A percentile compares a stretch with the other conserved stretches of the same genome.
phyloP scores from a whole-genome alignment of 23 red algal species.

The Pyropia haitanensis region DNA sequence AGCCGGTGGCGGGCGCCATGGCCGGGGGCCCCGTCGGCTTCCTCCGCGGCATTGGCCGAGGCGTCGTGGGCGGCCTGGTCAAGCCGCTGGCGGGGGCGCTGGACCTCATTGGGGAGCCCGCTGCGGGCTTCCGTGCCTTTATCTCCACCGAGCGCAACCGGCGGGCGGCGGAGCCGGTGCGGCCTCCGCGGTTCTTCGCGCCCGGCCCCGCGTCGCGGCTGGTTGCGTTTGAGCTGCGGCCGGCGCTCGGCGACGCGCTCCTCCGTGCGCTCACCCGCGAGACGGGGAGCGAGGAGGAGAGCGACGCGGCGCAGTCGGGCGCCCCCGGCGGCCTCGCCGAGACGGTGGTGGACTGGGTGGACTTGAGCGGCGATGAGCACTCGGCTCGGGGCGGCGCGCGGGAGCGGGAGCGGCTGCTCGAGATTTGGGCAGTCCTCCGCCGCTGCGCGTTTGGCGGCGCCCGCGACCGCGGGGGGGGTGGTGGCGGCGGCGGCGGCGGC shows the following conservation, averaged over 20 bases:
- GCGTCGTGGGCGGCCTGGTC: slow-evolving; percentile 60
- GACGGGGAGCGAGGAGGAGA: slow-evolving; percentile 8
- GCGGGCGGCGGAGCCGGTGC: slow-evolving; percentile 37
- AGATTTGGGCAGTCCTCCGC: too few relatives aligned
- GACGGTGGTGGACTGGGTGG: too few relatives aligned
- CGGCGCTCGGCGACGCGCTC: slow-evolving; percentile 43
- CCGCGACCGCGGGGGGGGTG: too few relatives aligned
- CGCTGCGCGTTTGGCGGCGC: too few relatives aligned
- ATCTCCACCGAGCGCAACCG: slow-evolving; percentile 35
- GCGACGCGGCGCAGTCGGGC: too few relatives aligned
- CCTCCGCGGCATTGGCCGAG: slow-evolving; percentile 63
- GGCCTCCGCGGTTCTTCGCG: slow-evolving; percentile 39
- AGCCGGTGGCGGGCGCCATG: slow-evolving; percentile 72
- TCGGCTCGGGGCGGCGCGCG: too few relatives aligned
- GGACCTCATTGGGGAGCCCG: slow-evolving; percentile 79
- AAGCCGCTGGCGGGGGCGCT: slow-evolving; percentile 80
- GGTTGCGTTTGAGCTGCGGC: slow-evolving; percentile 35
- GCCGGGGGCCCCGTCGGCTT: slow-evolving; percentile 67
- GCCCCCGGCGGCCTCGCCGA: too few relatives aligned
- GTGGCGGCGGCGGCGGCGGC: too few relatives aligned
- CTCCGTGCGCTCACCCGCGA: slow-evolving; percentile 32
- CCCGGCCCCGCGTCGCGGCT: slow-evolving; percentile 28
- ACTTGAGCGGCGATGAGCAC: too few relatives aligned
- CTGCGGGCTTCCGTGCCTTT: slow-evolving; percentile 66
- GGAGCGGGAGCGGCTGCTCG: too few relatives aligned